Evolutionary conservation across 345 rosid genomes (phyloP).

Genomic region (Noccaea bulbosa): DNA sequence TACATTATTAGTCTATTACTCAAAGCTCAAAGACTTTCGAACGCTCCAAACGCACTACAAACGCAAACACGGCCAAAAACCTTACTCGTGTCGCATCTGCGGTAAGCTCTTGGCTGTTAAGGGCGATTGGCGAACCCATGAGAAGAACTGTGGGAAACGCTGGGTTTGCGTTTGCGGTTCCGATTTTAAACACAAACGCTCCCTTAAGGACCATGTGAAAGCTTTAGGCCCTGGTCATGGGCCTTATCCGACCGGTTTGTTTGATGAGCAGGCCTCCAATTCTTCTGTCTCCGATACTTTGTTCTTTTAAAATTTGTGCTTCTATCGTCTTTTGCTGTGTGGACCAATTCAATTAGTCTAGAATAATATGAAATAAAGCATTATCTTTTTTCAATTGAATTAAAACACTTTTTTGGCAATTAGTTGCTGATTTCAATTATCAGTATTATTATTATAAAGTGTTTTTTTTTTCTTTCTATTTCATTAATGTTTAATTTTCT

Average conservation of each 20-base stretch:
- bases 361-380: too few species aligned
- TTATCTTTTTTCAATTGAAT: too few species aligned
- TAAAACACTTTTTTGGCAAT: too few species aligned
- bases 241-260: conserved; percentile 48
- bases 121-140: conserved; percentile 94
- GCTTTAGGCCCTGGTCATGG: conserved; percentile 76
- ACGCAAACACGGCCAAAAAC: conserved; percentile 78
- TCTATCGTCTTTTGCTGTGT: neutral
- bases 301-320: conserved; percentile 17
- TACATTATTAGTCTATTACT: too few species aligned
- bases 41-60: conserved; percentile 87
- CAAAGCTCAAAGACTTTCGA: conserved; percentile 54
- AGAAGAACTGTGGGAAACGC: conserved; percentile 90
- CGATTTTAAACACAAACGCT: conserved; percentile 90
- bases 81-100: conserved; percentile 73
- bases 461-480: too few species aligned
- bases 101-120: conserved; percentile 82
- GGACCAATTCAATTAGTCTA: neutral
- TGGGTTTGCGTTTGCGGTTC: conserved; percentile 91
- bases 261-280: conserved; percentile 30
- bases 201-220: conserved; percentile 82
- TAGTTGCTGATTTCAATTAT: too few species aligned
- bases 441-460: too few species aligned
- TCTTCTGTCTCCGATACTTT: conserved; percentile 36
- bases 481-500: too few species aligned